Base-by-base conservation (phyloP, 2,329 filamentous ascomycete species). In the Metarhizium sp. region DNA sequence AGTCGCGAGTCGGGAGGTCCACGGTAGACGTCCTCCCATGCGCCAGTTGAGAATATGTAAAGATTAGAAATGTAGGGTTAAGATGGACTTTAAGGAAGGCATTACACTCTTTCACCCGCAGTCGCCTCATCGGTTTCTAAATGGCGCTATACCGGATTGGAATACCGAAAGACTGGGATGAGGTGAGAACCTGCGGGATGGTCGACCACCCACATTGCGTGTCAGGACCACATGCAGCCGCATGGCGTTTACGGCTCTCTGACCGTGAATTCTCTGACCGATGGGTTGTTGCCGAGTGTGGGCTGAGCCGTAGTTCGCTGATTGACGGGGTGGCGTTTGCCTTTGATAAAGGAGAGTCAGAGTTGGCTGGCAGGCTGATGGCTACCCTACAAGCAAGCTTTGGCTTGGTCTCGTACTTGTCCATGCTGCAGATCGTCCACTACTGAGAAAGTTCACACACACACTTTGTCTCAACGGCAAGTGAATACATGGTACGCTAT, bases 131-230 rank as follows among this genome's bases (percentile, higher is more conserved):
- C 11, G 51, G 18, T 40, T 51, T 48, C 6, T 18, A 6, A 43
- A 6, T 18, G n/a, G 48, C 56, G 55, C 57, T 58, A 57, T 42
- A 4, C 57, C 57, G 29, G 34, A 57, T 52, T 32, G 29, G 55
- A 55, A 55, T 42, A 58, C 57, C 57, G 55, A 57, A 53, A 20
- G 46, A 53, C 50, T 30, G 47, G 55, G 46, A 42, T 50, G 16
- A 10, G 25, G 10, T 30, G 45, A 25, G 25, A 25, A 25, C 25
- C 3, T 25, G 25, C 25, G 25, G 25, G 25, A 25, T 25, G 11
- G 7, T 48, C 20, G 40, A 50, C 52, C 52, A 54, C 40, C 52
- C 52, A 54, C 32, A 45, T 29, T 11, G 16, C 46, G 36, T 40
- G 7, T 8, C 47, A 43, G 45, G 52, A 30, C 46, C 52, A 54